These are phyloP conservation scores for Yamadazyma phyllophila DNA, from an alignment of 805 yeast species.

Conservation along the genomic window DNA sequence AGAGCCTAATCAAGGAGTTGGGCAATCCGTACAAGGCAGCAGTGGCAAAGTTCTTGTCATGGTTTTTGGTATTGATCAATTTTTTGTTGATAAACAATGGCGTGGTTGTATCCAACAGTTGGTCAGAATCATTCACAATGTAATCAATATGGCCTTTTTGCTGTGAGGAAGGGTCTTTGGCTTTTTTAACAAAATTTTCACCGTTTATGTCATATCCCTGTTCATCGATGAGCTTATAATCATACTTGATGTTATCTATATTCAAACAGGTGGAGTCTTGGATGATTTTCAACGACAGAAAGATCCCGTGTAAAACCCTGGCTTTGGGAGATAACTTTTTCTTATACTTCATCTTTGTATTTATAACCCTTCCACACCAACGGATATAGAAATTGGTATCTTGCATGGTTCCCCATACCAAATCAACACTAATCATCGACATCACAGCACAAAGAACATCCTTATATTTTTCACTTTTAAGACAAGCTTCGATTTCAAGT, in stretches of 20 bases:
- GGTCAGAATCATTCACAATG: conserved; percentile 16
- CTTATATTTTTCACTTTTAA: conserved; percentile 65
- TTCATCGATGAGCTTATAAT: conserved; percentile 23
- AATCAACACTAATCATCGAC: conserved; percentile 84
- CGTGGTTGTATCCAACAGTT: conserved; percentile 18
- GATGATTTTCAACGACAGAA: conserved; percentile 67
- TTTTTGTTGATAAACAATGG: conserved; percentile 43
- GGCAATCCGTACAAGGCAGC: conserved; percentile 86
- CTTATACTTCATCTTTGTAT: conserved; percentile 63
- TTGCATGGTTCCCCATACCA: conserved; percentile 88
- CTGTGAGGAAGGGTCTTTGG: background rate
- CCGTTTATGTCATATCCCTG: conserved; percentile 37
- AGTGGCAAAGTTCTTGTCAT: conserved; percentile 62
- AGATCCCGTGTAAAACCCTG: conserved; percentile 70
- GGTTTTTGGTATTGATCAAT: conserved; percentile 45
- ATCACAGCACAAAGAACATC: conserved; percentile 80
- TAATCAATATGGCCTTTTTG: conserved; percentile 18
- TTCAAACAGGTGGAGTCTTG: conserved; percentile 70
- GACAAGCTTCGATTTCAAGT: conserved; percentile 44
- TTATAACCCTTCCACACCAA: conserved; percentile 73
- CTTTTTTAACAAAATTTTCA: conserved; percentile 23
- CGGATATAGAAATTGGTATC: conserved; percentile 75
- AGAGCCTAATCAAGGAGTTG: conserved; percentile 68
- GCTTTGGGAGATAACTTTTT: conserved; percentile 73
- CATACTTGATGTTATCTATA: conserved; percentile 27